phyloP scores from a whole-genome alignment of 164 flowering plant species.

The Vitis riparia region DNA sequence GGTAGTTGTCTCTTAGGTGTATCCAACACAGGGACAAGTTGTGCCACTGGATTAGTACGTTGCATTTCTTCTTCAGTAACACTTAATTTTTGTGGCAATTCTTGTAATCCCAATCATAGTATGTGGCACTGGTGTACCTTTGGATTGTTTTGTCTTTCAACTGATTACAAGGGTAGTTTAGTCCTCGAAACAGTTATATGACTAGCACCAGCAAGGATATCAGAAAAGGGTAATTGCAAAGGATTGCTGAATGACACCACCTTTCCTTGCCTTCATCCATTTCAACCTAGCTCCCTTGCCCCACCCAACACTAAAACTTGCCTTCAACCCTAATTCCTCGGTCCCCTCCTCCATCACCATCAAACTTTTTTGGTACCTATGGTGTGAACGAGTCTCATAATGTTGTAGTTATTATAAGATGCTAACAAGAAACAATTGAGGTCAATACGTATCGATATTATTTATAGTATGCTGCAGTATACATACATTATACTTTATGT shows the following conservation, averaged over 20 bases:
- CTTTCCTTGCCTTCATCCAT: constrained; percentile 5
- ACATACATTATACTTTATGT: constrained; percentile 33
- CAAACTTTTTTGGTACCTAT: neutral
- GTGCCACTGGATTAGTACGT: constrained; percentile 8
- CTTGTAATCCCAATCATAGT: neutral
- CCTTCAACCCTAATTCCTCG: constrained; percentile 3
- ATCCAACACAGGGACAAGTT: constrained; percentile 21
- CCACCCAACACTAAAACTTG: neutral
- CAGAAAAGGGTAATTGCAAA: too few species aligned
- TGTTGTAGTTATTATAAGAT: neutral
- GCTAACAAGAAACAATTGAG: constrained; percentile 3
- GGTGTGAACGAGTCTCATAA: neutral
- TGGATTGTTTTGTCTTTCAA: neutral
- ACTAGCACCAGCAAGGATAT: too few species aligned
- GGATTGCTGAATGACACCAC: too few species aligned
- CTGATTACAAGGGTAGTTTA: neutral
- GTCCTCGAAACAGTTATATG: too few species aligned
- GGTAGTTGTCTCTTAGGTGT: constrained; percentile 12
- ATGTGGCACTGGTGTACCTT: neutral
- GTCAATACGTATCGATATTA: constrained; percentile 24
- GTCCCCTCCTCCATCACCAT: constrained; percentile 11
- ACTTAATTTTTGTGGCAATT: neutral
- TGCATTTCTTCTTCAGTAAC: neutral
- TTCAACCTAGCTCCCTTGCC: neutral
- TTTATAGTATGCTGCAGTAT: constrained; percentile 32